Conservation (phyloP, 139 green algal species). For the Chlamydomonas sphaeroides region DNA sequence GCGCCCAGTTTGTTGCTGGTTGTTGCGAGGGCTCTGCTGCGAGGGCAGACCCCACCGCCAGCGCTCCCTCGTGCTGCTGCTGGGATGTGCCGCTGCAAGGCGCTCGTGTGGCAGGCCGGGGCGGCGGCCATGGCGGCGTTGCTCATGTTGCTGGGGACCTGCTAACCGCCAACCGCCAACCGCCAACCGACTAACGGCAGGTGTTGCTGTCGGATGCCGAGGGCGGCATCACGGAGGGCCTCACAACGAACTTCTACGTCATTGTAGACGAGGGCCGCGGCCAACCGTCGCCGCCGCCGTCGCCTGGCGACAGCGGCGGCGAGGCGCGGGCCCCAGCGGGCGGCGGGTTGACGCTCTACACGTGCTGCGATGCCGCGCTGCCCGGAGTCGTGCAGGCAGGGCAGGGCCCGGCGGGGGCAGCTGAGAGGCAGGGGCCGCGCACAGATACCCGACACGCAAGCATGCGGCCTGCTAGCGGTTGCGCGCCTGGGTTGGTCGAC, state of each 20-base stretch:
- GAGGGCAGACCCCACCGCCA: no score
- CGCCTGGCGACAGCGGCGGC: no score
- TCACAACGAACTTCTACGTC: conserved; percentile 67
- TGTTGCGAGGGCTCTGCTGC: neutral
- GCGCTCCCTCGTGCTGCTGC: neutral
- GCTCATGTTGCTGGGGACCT: no score
- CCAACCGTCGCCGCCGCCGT: neutral
- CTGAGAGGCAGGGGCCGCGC: neutral
- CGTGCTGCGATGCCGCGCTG: neutral
- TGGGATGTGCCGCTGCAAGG: neutral
- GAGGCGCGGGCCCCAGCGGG: neutral
- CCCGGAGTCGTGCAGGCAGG: no score
- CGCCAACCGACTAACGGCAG: neutral
- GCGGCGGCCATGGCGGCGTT: no score
- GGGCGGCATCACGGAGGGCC: conserved; percentile 57
- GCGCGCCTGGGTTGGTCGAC: neutral
- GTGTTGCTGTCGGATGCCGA: conserved; percentile 51
- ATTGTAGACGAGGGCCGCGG: neutral
- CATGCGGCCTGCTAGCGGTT: neutral
- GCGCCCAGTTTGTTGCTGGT: neutral
- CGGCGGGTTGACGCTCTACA: no score
- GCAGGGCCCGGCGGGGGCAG: neutral
- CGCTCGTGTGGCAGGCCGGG: no score
- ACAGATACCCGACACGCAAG: neutral
- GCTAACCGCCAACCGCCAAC: no score